phyloP scores from a whole-genome alignment of 768 basidiomycete genomes.

The Stropharia rugosoannulata region DNA sequence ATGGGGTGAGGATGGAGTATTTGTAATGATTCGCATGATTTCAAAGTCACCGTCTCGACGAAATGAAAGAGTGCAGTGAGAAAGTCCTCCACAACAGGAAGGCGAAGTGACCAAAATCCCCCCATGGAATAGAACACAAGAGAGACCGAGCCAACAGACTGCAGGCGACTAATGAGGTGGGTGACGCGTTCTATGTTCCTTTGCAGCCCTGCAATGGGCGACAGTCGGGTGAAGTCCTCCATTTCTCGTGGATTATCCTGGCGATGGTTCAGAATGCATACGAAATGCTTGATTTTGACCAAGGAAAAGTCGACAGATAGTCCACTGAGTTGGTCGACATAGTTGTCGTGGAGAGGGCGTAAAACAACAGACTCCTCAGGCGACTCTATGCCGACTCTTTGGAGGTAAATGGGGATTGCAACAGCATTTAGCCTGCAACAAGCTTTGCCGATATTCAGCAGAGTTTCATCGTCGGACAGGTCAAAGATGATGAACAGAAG shows the following conservation, averaged over 20 bases:
- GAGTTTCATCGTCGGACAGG: not conserved
- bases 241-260: constrained; percentile 1
- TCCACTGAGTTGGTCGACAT: constrained; percentile 11
- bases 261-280: constrained; percentile 9
- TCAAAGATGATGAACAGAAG: constrained; percentile 9
- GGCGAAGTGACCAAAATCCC: constrained; percentile 6
- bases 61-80: constrained; percentile 7
- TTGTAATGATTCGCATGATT: constrained; percentile 5
- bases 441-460: constrained; percentile 7
- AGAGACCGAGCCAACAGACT: constrained; percentile 8
- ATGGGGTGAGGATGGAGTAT: constrained; percentile 9
- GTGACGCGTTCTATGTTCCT: constrained; percentile 11
- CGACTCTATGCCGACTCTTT: constrained; percentile 1
- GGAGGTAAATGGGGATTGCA: constrained; percentile 8
- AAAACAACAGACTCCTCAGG: constrained; percentile 6
- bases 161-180: constrained; percentile 7
- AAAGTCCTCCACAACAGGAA: constrained; percentile 4
- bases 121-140: constrained; percentile 11
- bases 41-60: not conserved
- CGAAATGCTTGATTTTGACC: constrained; percentile 6
- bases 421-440: constrained; percentile 12
- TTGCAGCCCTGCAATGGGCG: constrained; percentile 10
- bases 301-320: constrained; percentile 10
- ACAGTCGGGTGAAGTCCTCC: constrained; percentile 4
- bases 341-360: constrained; percentile 5